Percentiles rank a stretch among this genome's conserved stretches.
Conservation (phyloP, 2,329 filamentous ascomycete species). For the Thielaviopsis cerberus region DNA sequence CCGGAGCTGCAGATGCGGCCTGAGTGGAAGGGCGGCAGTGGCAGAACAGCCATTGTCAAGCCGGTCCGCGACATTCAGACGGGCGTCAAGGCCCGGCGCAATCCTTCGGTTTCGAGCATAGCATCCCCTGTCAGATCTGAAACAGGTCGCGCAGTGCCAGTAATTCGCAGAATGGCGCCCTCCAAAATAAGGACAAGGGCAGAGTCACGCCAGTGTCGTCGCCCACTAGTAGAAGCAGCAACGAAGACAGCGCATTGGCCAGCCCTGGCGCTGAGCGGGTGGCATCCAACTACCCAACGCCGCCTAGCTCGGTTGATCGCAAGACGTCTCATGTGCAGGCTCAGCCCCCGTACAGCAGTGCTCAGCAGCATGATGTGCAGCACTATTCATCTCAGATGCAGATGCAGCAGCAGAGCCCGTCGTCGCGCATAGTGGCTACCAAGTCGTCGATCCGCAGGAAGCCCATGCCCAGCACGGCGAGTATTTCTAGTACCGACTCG, state of each 20-base stretch:
- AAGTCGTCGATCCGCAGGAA: conserved; percentile 28
- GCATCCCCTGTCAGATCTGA: conserved; percentile 6
- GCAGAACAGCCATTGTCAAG: conserved; percentile 43
- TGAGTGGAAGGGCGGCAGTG: conserved; percentile 57
- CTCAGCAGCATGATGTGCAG: not conserved
- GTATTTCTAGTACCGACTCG: conserved; percentile 11
- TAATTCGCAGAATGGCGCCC: conserved; percentile 10
- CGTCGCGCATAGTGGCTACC: conserved; percentile 2
- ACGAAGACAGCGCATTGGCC: not conserved
- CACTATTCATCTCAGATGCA: not conserved
- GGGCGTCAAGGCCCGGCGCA: conserved; percentile 3
- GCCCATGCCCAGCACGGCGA: conserved; percentile 20
- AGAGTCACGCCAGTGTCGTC: conserved; percentile 3
- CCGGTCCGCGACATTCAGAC: conserved; percentile 38
- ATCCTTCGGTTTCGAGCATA: conserved; percentile 5
- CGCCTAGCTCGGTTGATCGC: conserved; percentile 9
- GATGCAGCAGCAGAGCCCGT: conserved; percentile 6
- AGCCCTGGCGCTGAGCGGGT: not conserved
- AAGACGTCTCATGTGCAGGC: conserved; percentile 10
- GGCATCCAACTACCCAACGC: conserved; percentile 6
- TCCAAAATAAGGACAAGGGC: not conserved
- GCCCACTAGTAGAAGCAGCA: not conserved
- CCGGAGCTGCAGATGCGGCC: conserved; percentile 25
- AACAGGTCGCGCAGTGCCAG: conserved; percentile 1
- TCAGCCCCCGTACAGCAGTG: conserved; percentile 13